Evolutionary conservation across 768 basidiomycete species (phyloP).

Genomic region (Auriculariales sp.): DNA sequence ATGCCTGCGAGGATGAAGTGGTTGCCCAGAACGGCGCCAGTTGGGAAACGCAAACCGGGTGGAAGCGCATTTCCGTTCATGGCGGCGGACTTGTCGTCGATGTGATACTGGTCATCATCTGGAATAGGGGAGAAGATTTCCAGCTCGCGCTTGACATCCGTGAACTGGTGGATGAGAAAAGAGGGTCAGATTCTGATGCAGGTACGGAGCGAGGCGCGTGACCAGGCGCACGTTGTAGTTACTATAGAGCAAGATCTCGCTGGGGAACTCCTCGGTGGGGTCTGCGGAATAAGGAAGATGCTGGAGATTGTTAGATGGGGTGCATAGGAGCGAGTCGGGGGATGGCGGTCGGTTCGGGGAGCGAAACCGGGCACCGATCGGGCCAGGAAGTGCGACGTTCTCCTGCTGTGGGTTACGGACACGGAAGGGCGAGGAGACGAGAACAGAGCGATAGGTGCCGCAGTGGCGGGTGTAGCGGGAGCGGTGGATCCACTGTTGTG

Average conservation of each 20-base stretch:
- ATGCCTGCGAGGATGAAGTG: conserved; percentile 92
- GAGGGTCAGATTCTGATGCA: conserved; percentile 3
- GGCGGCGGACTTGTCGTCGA: conserved; percentile 62
- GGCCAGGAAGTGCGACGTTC: conserved; percentile 29
- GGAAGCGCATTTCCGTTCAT: conserved; percentile 79
- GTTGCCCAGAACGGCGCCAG: conserved; percentile 80
- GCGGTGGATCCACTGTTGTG: conserved; percentile 62
- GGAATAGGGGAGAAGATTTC: conserved; percentile 80
- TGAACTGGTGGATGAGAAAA: conserved; percentile 39
- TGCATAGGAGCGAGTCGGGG: conserved; percentile 28
- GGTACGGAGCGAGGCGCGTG: not conserved
- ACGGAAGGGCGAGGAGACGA: conserved; percentile 53
- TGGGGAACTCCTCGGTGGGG: conserved; percentile 61
- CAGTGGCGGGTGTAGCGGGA: conserved; percentile 84
- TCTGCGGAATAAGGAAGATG: conserved; percentile 66
- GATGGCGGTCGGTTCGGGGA: conserved; percentile 25
- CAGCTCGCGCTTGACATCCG: conserved; percentile 88
- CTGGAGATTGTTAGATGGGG: conserved; percentile 41
- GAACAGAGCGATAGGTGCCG: conserved; percentile 90
- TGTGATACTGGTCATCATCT: conserved; percentile 49
- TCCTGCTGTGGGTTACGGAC: conserved; percentile 62
- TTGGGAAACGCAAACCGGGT: conserved; percentile 91
- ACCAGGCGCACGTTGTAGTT: conserved; percentile 74
- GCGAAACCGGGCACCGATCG: conserved; percentile 45
- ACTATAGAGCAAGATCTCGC: conserved; percentile 83